phyloP scores from a whole-genome alignment of 164 flowering plant species.

The Cinnamomum micranthum region DNA sequence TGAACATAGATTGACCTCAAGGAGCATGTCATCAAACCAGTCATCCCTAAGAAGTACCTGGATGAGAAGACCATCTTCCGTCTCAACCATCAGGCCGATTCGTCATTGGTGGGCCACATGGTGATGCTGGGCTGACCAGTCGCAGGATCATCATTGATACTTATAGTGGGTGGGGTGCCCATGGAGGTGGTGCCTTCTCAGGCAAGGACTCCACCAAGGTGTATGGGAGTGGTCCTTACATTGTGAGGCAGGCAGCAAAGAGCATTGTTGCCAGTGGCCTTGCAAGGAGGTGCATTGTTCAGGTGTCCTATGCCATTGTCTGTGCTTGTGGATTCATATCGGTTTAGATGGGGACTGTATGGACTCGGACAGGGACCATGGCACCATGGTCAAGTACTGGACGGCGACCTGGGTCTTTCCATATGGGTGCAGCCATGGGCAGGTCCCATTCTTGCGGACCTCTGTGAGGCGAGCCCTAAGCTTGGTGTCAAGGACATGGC shows the following conservation, averaged over 20 bases:
- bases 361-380: conserved; percentile 55
- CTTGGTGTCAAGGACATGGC: too few species aligned
- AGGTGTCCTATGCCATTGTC: conserved; percentile 65
- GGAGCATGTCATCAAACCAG: conserved; percentile 64
- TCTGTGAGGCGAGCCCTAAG: too few species aligned
- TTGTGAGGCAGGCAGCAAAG: conserved; percentile 62
- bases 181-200: too few species aligned
- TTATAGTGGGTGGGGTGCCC: conserved; percentile 36
- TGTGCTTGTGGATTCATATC: conserved; percentile 70
- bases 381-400: conserved; percentile 68
- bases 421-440: too few species aligned
- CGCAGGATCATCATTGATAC: conserved; percentile 71
- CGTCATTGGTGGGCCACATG: conserved; percentile 69
- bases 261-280: conserved; percentile 49
- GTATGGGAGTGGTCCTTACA: conserved; percentile 64
- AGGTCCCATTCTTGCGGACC: too few species aligned
- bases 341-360: conserved; percentile 74
- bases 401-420: conserved; percentile 76
- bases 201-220: conserved; percentile 41
- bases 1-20: conserved; percentile 30
- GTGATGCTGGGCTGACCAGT: conserved; percentile 74
- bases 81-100: conserved; percentile 59
- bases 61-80: conserved; percentile 68
- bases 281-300: conserved; percentile 62
- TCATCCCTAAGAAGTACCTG: conserved; percentile 53